Evolutionary conservation across 176 grass and related monocot species (phyloP).

Genomic region (Neostapfia colusana): DNA sequence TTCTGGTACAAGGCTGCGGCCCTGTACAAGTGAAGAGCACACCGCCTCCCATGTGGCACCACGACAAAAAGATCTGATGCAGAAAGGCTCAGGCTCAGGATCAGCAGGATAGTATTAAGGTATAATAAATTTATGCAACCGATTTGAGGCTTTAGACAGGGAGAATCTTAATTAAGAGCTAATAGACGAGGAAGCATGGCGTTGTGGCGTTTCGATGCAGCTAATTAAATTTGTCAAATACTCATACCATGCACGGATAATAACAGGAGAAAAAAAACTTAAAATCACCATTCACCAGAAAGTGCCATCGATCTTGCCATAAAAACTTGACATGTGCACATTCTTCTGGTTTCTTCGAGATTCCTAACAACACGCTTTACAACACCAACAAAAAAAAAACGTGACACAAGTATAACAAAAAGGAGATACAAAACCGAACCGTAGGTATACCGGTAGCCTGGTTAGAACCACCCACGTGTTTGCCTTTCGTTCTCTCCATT

Average conservation of each 20-base stretch:
- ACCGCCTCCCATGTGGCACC: constrained; percentile 5
- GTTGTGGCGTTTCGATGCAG: constrained; percentile 3
- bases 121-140: constrained; percentile 2
- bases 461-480: constrained; percentile 31
- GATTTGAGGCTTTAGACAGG: not conserved
- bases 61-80: constrained; percentile 30
- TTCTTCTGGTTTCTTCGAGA: constrained; percentile 22
- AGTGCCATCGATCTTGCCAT: not conserved
- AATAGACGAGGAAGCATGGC: not conserved
- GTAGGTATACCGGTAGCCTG: constrained; percentile 21
- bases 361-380: constrained; percentile 18
- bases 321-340: constrained; percentile 13
- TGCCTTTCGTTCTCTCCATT: constrained; percentile 1
- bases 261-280: not conserved
- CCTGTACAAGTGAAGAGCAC: constrained; percentile 30
- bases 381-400: too few relatives aligned
- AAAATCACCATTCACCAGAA: not conserved
- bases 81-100: constrained; percentile 2
- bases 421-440: not conserved
- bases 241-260: not conserved
- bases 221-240: not conserved
- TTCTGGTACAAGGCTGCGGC: constrained; percentile 30
- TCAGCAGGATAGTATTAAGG: not conserved
- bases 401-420: constrained; percentile 30
- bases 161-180: not conserved